phyloP scores from a whole-genome alignment of 306 rosid genomes.

The Prosopis cineraria region DNA sequence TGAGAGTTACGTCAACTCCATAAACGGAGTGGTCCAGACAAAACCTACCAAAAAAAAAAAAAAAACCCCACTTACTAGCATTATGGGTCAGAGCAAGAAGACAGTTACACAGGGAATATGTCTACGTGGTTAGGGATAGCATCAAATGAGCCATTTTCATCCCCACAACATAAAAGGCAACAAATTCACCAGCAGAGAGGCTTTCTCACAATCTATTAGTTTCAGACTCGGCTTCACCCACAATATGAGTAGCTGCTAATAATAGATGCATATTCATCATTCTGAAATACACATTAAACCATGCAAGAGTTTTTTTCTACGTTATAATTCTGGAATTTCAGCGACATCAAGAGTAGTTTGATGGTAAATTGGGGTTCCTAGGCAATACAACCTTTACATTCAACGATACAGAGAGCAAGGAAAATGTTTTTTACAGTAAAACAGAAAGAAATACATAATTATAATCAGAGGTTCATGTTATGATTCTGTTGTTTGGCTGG shows the following conservation, averaged over 20 bases:
- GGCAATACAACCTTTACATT: constrained; percentile 38
- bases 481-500: constrained; percentile 50
- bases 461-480: constrained; percentile 33
- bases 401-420: constrained; percentile 29
- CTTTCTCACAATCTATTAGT: neutral
- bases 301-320: constrained; percentile 17
- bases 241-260: constrained; percentile 14
- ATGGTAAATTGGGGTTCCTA: constrained; percentile 32
- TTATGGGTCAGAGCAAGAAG: neutral
- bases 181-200: neutral
- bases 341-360: constrained; percentile 36
- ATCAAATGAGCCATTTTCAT: neutral
- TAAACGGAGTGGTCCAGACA: neutral
- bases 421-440: constrained; percentile 37
- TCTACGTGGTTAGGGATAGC: neutral
- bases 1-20: neutral
- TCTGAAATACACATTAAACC: constrained; percentile 16
- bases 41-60: neutral
- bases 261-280: neutral
- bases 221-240: neutral
- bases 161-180: neutral
- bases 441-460: constrained; percentile 32
- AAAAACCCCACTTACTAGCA: neutral
- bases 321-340: constrained; percentile 22
- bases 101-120: neutral